Evolutionary conservation across 768 basidiomycete species (phyloP), one percentile per base, ranked within the genome.

Genomic region (Lanmaoa pseudosensibilis): DNA sequence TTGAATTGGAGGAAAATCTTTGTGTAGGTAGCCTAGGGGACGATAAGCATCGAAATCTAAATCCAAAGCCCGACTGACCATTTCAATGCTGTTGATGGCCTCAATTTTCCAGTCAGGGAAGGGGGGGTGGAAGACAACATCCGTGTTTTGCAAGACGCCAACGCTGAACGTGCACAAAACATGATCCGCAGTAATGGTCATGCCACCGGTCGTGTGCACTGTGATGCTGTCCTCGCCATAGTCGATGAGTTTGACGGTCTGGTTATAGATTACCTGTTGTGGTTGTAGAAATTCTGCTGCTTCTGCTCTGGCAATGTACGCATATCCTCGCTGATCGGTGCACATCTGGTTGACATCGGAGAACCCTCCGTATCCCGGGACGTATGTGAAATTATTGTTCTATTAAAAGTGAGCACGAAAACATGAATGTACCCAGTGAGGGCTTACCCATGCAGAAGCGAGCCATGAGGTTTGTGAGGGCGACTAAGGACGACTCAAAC

Each of bases 1-100:
- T 80, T 74, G 62, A 87, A 88, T 58, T 84, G 78, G 46, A 87
- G 63, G 69, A 86, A 87, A 25, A 88, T 85, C 67, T 87, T 87
- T 3, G 86, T 85, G 58, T 85, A 88, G 1, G 79, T 84, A 7
- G 74, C 77, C 78, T 79, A 46, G 19, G 9, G n/a, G 18, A 37
- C 8, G 3, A 3, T 61, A 48, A 58, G 57, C 2, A 30, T 15
- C 18, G 11, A 4, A 18, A 50, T 8, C 2, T n/a, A 36, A 40
- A n/a, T 3, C 11, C 32, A 39, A 50, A 16, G 8, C 13, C 25
- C 23, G 5, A 44, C 70, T 45, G 30, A 79, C 84, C 86, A 88
- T 87, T 13, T 75, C 74, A 69, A 86, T 81, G 54, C 78, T 79
- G 36, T 82, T 77, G 34, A 87, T 83, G 6, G 84, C 85, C 55